Percentiles rank a stretch among this genome's conserved stretches.
phyloP scores from a whole-genome alignment of 371 early-diverging fungal species.

The Blakeslea trispora region DNA sequence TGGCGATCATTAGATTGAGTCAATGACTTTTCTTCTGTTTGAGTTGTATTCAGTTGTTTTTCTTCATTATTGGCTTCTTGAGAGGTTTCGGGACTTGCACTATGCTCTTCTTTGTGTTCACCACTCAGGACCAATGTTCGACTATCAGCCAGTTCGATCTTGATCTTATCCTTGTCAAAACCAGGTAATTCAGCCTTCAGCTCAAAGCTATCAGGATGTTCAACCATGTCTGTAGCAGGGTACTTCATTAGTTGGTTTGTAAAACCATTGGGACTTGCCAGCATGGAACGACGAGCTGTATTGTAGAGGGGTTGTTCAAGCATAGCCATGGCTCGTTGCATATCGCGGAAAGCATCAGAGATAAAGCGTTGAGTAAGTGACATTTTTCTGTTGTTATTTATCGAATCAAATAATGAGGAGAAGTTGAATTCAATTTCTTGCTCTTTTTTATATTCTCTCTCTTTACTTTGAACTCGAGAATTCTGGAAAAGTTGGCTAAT shows the following conservation, averaged over 20 bases:
- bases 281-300: conserved; percentile 20
- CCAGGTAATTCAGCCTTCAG: conserved; percentile 37
- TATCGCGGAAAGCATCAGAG: conserved; percentile 35
- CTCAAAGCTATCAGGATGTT: conserved; percentile 23
- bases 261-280: neutral
- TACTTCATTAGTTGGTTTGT: neutral
- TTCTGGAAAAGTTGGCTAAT: no score
- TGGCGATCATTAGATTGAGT: conserved; percentile 9
- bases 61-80: no score
- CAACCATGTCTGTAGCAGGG: conserved; percentile 28
- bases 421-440: no score
- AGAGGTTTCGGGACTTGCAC: no score
- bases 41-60: no score
- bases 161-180: conserved; percentile 27
- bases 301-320: conserved; percentile 37
- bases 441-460: no score
- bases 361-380: conserved; percentile 33
- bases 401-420: no score
- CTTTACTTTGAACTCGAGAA: no score
- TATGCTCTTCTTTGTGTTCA: conserved; percentile 8
- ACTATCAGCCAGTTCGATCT: conserved; percentile 27
- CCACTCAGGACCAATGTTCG: conserved; percentile 26
- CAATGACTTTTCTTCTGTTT: neutral
- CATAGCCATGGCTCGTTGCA: conserved; percentile 33
- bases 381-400: conserved; percentile 13